Evolutionary conservation across 2,329 filamentous ascomycete species (phyloP).

Genomic region (Zymoseptoria ardabiliae): DNA sequence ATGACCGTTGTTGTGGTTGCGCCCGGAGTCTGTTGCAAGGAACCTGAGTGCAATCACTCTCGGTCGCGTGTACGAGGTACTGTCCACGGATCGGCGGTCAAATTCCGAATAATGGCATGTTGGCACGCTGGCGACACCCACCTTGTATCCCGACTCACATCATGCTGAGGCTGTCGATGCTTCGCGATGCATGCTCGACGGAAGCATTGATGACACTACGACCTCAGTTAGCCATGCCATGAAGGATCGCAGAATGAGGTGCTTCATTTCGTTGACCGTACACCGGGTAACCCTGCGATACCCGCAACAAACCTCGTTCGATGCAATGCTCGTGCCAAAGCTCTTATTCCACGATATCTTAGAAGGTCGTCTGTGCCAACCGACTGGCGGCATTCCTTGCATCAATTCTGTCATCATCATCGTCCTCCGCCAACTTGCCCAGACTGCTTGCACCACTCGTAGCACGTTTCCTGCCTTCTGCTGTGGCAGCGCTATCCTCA

Average conservation of each 20-base stretch:
- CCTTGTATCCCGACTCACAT: too few species aligned
- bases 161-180: too few species aligned
- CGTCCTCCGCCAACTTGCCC: constrained; percentile 54
- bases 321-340: not conserved
- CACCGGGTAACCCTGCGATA: not conserved
- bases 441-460: constrained; percentile 46
- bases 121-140: too few species aligned
- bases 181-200: too few species aligned
- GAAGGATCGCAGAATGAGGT: not conserved
- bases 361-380: constrained; percentile 91
- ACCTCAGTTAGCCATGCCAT: too few species aligned
- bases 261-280: not conserved
- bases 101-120: too few species aligned
- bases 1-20: too few species aligned
- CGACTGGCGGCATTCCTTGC: constrained; percentile 91
- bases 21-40: too few species aligned
- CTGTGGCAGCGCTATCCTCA: constrained; percentile 41
- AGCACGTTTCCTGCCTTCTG: constrained; percentile 41
- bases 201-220: too few species aligned
- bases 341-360: not conserved
- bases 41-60: too few species aligned
- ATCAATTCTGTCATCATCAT: constrained; percentile 91
- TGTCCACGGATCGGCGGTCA: too few species aligned
- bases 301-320: not conserved
- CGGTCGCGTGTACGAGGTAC: too few species aligned